Base-by-base conservation (phyloP, 2,329 filamentous ascomycete genomes). In the Exophiala sp. region DNA sequence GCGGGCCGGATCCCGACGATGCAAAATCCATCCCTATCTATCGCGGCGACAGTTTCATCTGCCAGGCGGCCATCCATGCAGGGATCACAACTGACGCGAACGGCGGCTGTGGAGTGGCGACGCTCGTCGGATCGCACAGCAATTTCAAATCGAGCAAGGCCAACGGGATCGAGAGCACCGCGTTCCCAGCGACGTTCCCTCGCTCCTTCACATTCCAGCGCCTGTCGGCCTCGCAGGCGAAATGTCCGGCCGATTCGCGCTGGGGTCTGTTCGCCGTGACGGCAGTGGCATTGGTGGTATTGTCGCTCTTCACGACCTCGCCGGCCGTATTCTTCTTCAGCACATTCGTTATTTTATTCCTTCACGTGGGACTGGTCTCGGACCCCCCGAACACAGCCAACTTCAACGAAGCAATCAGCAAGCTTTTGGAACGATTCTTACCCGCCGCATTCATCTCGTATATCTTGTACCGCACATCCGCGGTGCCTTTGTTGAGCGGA, bases 171-270 rank as follows among this genome's bases (percentile, higher is more conserved):
- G 69, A 73, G 22, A 95, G 88, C 56, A 74, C 87, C 46, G 77
- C 69, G 3, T 98, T 98, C 64, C 80, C 89, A 55, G 91, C 88
- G 0, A 88, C 88, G 58, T 98, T 98, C 62, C 93, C 93, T 1
- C 83, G 87, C 23, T 84, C 89, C 0, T 96, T 88, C 65, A 80
- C 80, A 14, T 97, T 98, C 60, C 68, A 73, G 3, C 76, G 76
- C 24, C 75, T 88, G 5, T 63, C 66, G 6, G 64, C 68, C 1
- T 65, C 68, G 11, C 68, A 72, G 49, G 69, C 77, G 11, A 85
- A 88, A 60, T 77, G 81, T 43, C 83, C 88, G 13, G 75, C 76
- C 47, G 93, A 97, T 65, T 78, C 86, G 50, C 78, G 90, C 38
- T 98, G 93, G 93, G 77, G 84, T 1, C 71, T 95, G 2, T 77